Percentiles rank a stretch among this genome's conserved stretches.
Evolutionary conservation across 345 rosid genomes (phyloP).

Genomic region (Geranium rotundifolium): DNA sequence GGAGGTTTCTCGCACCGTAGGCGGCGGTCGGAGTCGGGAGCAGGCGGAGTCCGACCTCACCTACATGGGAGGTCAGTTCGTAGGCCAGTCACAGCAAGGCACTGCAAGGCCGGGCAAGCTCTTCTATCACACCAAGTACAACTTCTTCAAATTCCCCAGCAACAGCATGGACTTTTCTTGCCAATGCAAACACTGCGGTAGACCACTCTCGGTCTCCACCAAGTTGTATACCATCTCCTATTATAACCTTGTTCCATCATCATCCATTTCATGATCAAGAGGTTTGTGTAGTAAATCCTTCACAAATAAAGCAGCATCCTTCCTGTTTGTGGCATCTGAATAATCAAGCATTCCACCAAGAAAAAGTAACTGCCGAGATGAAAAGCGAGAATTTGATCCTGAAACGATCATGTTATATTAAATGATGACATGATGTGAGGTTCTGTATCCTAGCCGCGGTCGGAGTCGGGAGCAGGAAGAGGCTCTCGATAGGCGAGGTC

Average conservation of each 20-base stretch:
- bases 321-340: conserved; percentile 82
- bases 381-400: conserved; percentile 77
- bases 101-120: conserved; percentile 84
- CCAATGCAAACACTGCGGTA: conserved; percentile 59
- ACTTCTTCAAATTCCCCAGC: conserved; percentile 80
- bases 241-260: conserved; percentile 55
- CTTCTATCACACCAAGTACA: conserved; percentile 52
- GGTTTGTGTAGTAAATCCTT: conserved; percentile 58
- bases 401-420: conserved; percentile 27
- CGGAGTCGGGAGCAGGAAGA: too few species aligned
- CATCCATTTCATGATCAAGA: conserved; percentile 68
- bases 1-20: too few species aligned
- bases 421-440: conserved; percentile 2
- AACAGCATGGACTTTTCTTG: conserved; percentile 69
- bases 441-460: neutral
- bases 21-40: too few species aligned
- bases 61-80: too few species aligned
- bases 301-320: conserved; percentile 66
- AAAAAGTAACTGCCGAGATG: conserved; percentile 76
- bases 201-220: conserved; percentile 96
- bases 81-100: too few species aligned
- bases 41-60: too few species aligned
- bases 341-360: conserved; percentile 84
- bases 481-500: too few species aligned
- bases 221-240: conserved; percentile 85